A percentile compares a stretch with the other conserved stretches of the same genome.
These are phyloP conservation scores for Nakazawaea populi DNA, from an alignment of 805 yeast species.

Conservation along the genomic window DNA sequence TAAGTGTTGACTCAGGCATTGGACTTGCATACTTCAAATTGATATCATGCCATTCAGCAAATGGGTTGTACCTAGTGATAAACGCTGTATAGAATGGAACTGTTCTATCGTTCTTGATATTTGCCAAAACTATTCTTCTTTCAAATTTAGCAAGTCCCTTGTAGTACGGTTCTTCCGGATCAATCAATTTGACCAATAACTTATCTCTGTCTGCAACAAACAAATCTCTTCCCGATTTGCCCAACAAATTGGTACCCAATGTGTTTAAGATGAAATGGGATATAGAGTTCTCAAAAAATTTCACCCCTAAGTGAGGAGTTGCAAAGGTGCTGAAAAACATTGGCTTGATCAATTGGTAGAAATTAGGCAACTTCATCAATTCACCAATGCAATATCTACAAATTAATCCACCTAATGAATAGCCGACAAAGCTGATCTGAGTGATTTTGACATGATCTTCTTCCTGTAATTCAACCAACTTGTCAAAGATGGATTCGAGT, in stretches of 20 bases:
- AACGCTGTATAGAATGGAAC: slow-evolving; percentile 85
- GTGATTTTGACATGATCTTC: slow-evolving; percentile 28
- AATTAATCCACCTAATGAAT: slow-evolving; percentile 85
- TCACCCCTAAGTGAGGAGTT: slow-evolving; percentile 68
- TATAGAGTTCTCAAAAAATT: slow-evolving; percentile 36
- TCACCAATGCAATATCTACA: slow-evolving; percentile 67
- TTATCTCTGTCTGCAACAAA: slow-evolving; percentile 45
- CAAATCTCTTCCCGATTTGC: slow-evolving; percentile 71
- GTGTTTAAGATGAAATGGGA: slow-evolving; percentile 35
- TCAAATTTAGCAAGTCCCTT: slow-evolving; percentile 55
- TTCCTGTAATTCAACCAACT: slow-evolving; percentile 29
- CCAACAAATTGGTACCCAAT: slow-evolving; percentile 48
- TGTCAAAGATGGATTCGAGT: slow-evolving; percentile 53
- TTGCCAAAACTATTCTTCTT: slow-evolving; percentile 59
- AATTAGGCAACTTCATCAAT: slow-evolving; percentile 35
- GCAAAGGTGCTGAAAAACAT: slow-evolving; percentile 63
- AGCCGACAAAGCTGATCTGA: slow-evolving; percentile 75
- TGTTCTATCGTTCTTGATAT: slow-evolving; percentile 75
- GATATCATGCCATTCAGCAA: slow-evolving; percentile 48
- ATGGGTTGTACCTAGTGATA: slow-evolving; percentile 70
- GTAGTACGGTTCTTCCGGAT: slow-evolving; percentile 42
- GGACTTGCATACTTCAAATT: slow-evolving; percentile 42
- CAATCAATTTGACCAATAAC: slow-evolving; percentile 46
- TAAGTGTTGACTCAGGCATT: slow-evolving; percentile 32
- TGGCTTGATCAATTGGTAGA: slow-evolving; percentile 57